Base-by-base conservation (phyloP, 805 yeast species). In the Blastobotrys robertii region DNA sequence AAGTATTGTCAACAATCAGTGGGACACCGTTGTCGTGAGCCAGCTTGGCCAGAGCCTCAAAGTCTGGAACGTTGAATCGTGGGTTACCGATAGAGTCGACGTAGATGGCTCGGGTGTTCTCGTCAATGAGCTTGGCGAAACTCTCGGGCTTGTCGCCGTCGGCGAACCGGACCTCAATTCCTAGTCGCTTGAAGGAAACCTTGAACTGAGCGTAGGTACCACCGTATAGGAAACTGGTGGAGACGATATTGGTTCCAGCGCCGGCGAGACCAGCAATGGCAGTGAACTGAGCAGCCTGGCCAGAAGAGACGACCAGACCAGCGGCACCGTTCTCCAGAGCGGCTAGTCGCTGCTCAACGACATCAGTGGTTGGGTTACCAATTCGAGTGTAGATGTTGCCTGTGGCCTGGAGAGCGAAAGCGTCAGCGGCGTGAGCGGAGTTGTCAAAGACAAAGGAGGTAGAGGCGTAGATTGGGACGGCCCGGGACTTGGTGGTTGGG, bases 141-240 rank as follows among this genome's bases (percentile, higher is more conserved):
- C 78, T 83, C 46, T 76, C 87, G 44, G 79, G 71, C 30, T 66
- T 61, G 59, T 86, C 94, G 54, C 95, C 95, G 33, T 79, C 66
- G 42, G 87, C 95, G 57, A 88, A 88, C 57, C 87, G 75, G 41
- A 84, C 74, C 58, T 83, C 86, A 53, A 90, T 81, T 29, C 96
- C 96, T 43, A 87, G 69, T 59, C 94, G 76, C 66, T 84, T 84
- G 72, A 90, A 83, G 15, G 92, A 80, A 52, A 86, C 94, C 65
- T 86, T 87, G 72, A 90, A 84, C 63, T 90, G 95, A 63, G 90
- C 90, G 69, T 81, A 87, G 45, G 97, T 88, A 57, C 98, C 98
- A 52, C 98, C 98, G 61, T 92, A 90, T 49, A 90, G 70, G 69
- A 61, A 85, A 5, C 94, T 76, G 16, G 96, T 81, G 28, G 95